These are phyloP conservation scores for Lycium barbarum DNA, from an alignment of 257 asterid species.

Conservation along the genomic window DNA sequence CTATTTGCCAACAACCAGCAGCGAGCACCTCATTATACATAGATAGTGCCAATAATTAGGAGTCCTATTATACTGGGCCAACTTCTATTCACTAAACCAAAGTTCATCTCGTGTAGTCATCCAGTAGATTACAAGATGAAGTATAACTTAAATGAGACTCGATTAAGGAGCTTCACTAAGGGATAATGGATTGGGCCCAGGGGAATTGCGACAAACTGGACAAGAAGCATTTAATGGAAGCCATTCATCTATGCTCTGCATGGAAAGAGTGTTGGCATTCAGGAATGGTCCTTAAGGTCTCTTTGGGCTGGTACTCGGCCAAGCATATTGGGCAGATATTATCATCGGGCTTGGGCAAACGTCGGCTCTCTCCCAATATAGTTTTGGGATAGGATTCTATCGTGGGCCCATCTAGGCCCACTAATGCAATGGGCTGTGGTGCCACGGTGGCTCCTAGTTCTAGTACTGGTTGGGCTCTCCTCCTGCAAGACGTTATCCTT, in stretches of 20 bases:
- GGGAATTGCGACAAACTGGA: constrained; percentile 59
- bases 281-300: constrained; percentile 56
- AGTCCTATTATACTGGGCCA: neutral
- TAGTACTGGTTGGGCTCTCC: constrained; percentile 29
- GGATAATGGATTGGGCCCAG: constrained; percentile 25
- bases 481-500: constrained; percentile 31
- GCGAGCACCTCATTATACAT: neutral
- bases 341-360: constrained; percentile 56
- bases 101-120: neutral
- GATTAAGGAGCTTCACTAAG: neutral
- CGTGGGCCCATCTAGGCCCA: constrained; percentile 51
- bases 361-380: constrained; percentile 55
- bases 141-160: neutral
- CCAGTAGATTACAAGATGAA: neutral
- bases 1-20: neutral
- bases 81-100: neutral
- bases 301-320: constrained; percentile 55
- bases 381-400: constrained; percentile 64
- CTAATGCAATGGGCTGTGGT: constrained; percentile 30
- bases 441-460: constrained; percentile 37
- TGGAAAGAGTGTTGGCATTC: constrained; percentile 63
- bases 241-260: constrained; percentile 65
- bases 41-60: neutral
- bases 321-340: constrained; percentile 55
- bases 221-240: constrained; percentile 54